Conservation (phyloP, 305 asterid species). For the Solanum aculeatissimum region DNA sequence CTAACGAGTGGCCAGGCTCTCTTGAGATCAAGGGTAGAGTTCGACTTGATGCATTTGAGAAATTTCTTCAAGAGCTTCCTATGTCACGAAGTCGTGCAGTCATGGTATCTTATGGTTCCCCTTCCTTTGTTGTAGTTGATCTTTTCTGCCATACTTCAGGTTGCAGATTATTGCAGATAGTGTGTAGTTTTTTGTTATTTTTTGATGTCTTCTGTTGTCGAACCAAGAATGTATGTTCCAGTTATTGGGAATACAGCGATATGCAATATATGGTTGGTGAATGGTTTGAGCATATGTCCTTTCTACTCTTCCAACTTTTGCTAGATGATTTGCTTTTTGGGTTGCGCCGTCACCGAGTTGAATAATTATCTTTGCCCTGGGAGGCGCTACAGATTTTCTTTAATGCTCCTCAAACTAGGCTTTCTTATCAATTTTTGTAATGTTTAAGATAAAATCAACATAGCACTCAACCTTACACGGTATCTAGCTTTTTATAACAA, state of each 20-base stretch:
- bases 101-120: slow-evolving; percentile 86
- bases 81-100: slow-evolving; percentile 98
- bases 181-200: slow-evolving; percentile 6
- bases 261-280: not conserved
- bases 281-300: not conserved
- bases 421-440: not conserved
- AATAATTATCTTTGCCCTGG: not conserved
- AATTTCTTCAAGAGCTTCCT: slow-evolving; percentile 86
- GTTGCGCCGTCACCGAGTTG: not conserved
- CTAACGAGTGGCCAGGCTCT: slow-evolving; percentile 73
- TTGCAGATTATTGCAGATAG: slow-evolving; percentile 28
- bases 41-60: slow-evolving; percentile 87
- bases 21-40: slow-evolving; percentile 97
- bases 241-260: not conserved
- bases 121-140: slow-evolving; percentile 37
- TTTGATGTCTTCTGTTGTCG: slow-evolving; percentile 6
- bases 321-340: not conserved
- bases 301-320: not conserved
- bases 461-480: not conserved
- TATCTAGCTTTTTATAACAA: not conserved
- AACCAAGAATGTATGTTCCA: slow-evolving; percentile 23
- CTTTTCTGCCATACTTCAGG: slow-evolving; percentile 23
- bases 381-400: not conserved
- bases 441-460: not conserved
- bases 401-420: not conserved